These are phyloP conservation scores for Alternaria triticimaculans DNA, from an alignment of 2,329 filamentous ascomycete genomes.

Conservation along the genomic window DNA sequence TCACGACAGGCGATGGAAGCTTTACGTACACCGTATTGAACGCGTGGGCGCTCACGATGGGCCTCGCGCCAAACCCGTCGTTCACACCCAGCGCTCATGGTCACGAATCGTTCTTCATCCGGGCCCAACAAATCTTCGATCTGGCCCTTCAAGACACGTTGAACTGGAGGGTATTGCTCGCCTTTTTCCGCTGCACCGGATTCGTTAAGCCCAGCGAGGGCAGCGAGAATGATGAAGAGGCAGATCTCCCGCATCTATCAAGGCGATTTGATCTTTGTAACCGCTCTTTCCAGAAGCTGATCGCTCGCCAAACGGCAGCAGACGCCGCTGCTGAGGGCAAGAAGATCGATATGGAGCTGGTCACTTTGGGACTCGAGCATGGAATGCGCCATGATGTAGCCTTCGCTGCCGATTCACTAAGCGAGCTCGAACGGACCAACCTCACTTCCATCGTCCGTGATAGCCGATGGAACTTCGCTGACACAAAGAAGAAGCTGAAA, in stretches of 20 bases:
- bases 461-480: background rate
- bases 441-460: background rate
- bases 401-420: background rate
- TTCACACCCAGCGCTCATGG: conserved; percentile 1
- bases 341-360: background rate
- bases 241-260: background rate
- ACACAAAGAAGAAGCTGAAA: background rate
- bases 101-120: conserved; percentile 8
- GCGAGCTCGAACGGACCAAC: background rate
- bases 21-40: conserved; percentile 17
- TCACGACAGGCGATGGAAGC: background rate
- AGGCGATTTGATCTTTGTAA: conserved; percentile 11
- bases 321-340: background rate
- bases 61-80: conserved; percentile 8
- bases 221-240: background rate
- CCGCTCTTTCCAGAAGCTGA: background rate
- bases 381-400: background rate
- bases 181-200: conserved; percentile 12
- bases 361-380: background rate
- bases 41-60: conserved; percentile 28
- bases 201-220: conserved; percentile 3
- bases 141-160: conserved; percentile 4
- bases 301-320: background rate
- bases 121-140: conserved; percentile 10
- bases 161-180: conserved; percentile 18